A percentile compares a stretch with the other conserved stretches of the same genome.
Evolutionary conservation across 768 basidiomycete species (phyloP).

Genomic region (Glaciozyma martinii): DNA sequence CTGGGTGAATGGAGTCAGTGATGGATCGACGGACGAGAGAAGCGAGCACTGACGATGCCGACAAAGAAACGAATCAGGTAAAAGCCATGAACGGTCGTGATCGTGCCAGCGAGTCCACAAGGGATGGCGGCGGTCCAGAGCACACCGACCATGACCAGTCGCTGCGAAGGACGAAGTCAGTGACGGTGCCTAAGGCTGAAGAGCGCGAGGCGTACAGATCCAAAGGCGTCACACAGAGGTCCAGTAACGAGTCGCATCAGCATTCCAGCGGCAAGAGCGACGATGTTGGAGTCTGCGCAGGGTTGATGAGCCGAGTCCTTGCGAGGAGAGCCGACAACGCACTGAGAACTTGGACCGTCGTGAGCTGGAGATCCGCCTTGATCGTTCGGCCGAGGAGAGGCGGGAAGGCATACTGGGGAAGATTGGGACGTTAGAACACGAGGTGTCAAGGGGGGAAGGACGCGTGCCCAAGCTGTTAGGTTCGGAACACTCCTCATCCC

Average conservation of each 20-base stretch:
- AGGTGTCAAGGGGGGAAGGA: too few relatives aligned
- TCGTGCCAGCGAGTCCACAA: slow-evolving; percentile 51
- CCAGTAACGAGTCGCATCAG: slow-evolving; percentile 49
- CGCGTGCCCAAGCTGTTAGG: too few relatives aligned
- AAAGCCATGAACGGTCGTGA: slow-evolving; percentile 39
- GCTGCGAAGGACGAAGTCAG: not conserved
- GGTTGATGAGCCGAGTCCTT: too few relatives aligned
- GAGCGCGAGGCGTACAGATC: not conserved
- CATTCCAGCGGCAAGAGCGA: slow-evolving; percentile 41
- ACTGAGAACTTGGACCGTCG: not conserved
- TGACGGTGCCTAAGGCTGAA: not conserved
- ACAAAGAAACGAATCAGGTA: slow-evolving; percentile 49
- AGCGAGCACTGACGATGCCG: slow-evolving; percentile 48
- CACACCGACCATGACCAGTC: slow-evolving; percentile 48
- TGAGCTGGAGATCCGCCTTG: slow-evolving; percentile 28
- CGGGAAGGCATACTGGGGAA: slow-evolving; percentile 52
- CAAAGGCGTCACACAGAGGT: slow-evolving; percentile 49
- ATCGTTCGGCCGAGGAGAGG: slow-evolving; percentile 53
- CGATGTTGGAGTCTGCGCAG: slow-evolving; percentile 19
- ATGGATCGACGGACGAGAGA: slow-evolving; percentile 24
- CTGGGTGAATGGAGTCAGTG: not conserved
- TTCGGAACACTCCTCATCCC: too few relatives aligned
- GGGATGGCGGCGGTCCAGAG: slow-evolving; percentile 54
- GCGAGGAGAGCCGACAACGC: too few relatives aligned
- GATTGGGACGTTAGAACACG: too few relatives aligned